Evolutionary conservation across 352 stramenopile genomes (phyloP), one percentile per base, ranked within the genome.

Genomic region (Phytophthora sp.): DNA sequence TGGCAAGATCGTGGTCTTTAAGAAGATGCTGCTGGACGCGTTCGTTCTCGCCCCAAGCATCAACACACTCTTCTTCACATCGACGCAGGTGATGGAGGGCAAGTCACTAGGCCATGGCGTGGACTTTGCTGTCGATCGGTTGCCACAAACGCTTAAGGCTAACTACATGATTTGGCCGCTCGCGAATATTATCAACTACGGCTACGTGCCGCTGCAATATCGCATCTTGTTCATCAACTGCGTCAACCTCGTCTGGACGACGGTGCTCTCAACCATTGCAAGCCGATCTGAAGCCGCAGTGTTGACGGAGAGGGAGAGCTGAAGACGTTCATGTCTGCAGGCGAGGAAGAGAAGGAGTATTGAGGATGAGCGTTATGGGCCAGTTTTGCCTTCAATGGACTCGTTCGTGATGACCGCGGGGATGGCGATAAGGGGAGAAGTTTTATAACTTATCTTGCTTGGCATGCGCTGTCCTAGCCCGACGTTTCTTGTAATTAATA

Each of bases 81-180:
- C 59, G 21, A 76, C 52, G 24, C 67, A 81, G 55, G 54, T 76
- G 49, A 72, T 81, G 73, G 46, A 71, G 31, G 66, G 65, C 30
- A 63, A 74, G 41, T 63, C 69, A 2, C 1, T 68, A 1, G 13
- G 41, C 33, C 45, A 75, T 26, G 62, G 69, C 12, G 30, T 77
- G 20, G 44, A 72, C n/a, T 75, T 77, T 24, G 69, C 73, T 13
- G 26, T 61, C 21, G 54, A 73, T 11, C 71, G 66, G 21, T 57
- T 81, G 36, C 69, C 70, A 39, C 68, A 71, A 36, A 79, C 73
- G 26, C 63, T 81, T 38, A 62, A 72, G 45, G 70, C 63, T 12
- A 81, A 81, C 59, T 81, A 84, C 61, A 71, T 57, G 59, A 68
- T 81, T 26, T 84, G 76, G 76, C 65, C 71, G n/a, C 41, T 72